A percentile compares a stretch with the other conserved stretches of the same genome.
phyloP scores from a whole-genome alignment of 2,329 filamentous ascomycete genomes.

The Diaporthe sp. region DNA sequence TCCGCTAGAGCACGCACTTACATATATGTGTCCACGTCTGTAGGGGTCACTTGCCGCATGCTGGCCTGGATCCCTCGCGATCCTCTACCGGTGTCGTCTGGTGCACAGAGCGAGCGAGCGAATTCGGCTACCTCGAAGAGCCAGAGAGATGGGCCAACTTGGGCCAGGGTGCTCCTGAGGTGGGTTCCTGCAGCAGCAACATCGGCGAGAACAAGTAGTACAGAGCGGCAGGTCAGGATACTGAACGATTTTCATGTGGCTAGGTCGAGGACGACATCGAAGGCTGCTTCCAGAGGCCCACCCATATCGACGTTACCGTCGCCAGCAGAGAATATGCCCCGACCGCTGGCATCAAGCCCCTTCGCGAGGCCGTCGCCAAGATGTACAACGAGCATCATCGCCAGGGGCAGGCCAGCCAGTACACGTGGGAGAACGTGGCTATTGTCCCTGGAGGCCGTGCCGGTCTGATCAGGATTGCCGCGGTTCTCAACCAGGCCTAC shows the following conservation, averaged over 20 bases:
- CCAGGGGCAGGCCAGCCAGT: constrained; percentile 87
- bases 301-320: constrained; percentile 81
- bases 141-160: constrained; percentile 91
- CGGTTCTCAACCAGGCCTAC: constrained; percentile 92
- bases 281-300: constrained; percentile 88
- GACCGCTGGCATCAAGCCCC: constrained; percentile 91
- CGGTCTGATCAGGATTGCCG: constrained; percentile 93
- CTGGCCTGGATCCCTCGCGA: constrained; percentile 88
- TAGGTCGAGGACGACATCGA: constrained; percentile 89
- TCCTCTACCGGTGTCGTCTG: constrained; percentile 95
- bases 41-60: constrained; percentile 85
- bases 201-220: background rate
- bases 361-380: constrained; percentile 89
- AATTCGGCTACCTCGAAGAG: constrained; percentile 89
- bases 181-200: constrained; percentile 16
- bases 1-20: constrained; percentile 26
- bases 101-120: constrained; percentile 88
- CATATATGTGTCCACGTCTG: background rate
- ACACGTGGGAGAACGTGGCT: constrained; percentile 97
- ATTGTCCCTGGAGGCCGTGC: constrained; percentile 95
- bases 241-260: background rate
- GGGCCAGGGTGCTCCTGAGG: constrained; percentile 63
- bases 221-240: background rate
- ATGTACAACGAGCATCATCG: constrained; percentile 96
- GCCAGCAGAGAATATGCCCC: constrained; percentile 91